A percentile compares a stretch with the other conserved stretches of the same genome.
These are phyloP conservation scores for Podila epigama DNA, from an alignment of 192 early-diverging fungal species.

Conservation along the genomic window DNA sequence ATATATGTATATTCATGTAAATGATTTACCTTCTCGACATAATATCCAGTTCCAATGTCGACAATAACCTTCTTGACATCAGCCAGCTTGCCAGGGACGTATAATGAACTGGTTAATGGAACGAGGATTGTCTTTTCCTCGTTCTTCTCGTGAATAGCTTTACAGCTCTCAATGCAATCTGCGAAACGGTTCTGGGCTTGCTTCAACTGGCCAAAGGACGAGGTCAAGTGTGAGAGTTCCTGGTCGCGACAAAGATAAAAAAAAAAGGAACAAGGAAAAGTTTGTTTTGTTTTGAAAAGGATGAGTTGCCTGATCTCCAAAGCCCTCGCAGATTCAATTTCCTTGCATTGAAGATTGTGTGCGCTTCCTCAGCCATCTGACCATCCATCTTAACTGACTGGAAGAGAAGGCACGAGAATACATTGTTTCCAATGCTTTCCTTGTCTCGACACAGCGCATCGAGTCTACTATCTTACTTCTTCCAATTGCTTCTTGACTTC, in stretches of 20 bases:
- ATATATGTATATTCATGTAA: neutral
- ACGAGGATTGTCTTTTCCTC: conserved; percentile 73
- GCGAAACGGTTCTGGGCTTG: conserved; percentile 86
- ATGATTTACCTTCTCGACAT: conserved; percentile 83
- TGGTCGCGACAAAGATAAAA: conserved; percentile 34
- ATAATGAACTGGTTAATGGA: conserved; percentile 86
- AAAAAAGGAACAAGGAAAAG: neutral
- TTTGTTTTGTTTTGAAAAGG: neutral
- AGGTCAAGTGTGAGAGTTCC: conserved; percentile 88
- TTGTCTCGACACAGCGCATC: neutral
- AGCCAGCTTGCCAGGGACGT: conserved; percentile 88
- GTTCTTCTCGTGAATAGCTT: conserved; percentile 56
- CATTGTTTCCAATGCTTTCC: neutral
- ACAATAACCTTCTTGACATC: conserved; percentile 88
- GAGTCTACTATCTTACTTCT: conserved; percentile 60
- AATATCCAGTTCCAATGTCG: conserved; percentile 97
- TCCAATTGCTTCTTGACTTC: conserved; percentile 86
- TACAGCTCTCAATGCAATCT: conserved; percentile 81
- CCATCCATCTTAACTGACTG: too few species aligned
- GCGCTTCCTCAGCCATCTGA: too few species aligned
- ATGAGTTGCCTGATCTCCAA: too few species aligned
- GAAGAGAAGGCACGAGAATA: too few species aligned
- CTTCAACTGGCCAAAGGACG: conserved; percentile 87
- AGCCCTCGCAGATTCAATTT: too few species aligned
- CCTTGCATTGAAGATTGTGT: too few species aligned